Conservation (phyloP, 768 basidiomycete species). For the Daedaleopsis sinensis region DNA sequence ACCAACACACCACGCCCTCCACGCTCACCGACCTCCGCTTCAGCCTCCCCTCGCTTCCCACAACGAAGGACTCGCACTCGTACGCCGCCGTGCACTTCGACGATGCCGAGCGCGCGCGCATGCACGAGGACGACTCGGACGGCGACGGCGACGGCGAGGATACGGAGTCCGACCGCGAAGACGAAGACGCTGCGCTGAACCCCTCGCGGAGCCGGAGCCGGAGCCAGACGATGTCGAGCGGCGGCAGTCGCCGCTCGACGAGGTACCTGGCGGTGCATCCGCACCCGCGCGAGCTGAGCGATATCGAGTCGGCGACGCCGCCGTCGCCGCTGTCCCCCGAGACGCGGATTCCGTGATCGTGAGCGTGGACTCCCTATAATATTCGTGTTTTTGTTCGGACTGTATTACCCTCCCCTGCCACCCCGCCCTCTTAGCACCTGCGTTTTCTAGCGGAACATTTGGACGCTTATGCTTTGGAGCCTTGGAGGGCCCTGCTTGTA, state of each 20-base stretch:
- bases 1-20: slow-evolving; percentile 2
- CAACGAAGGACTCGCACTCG: neutral
- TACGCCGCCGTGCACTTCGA: slow-evolving; percentile 16
- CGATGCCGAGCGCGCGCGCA: neutral
- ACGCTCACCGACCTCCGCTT: slow-evolving; percentile 8
- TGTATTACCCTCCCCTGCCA: too few relatives aligned
- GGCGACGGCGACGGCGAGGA: neutral
- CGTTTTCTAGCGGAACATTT: too few relatives aligned
- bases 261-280: neutral
- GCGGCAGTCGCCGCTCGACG: neutral
- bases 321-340: slow-evolving; percentile 7
- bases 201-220: neutral
- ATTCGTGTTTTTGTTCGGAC: too few relatives aligned
- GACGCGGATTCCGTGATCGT: neutral
- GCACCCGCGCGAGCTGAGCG: neutral
- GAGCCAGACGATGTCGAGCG: neutral
- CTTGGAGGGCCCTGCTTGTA: too few relatives aligned
- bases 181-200: slow-evolving; percentile 5
- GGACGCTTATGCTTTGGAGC: too few relatives aligned
- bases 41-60: neutral
- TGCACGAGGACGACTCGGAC: neutral
- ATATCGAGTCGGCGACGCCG: slow-evolving; percentile 3
- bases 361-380: too few relatives aligned
- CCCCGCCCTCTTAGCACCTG: too few relatives aligned
- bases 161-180: neutral